A percentile compares a stretch with the other conserved stretches of the same genome.
These are phyloP conservation scores for Xylaria cubensis DNA, from an alignment of 495 filamentous ascomycete species.

Conservation along the genomic window DNA sequence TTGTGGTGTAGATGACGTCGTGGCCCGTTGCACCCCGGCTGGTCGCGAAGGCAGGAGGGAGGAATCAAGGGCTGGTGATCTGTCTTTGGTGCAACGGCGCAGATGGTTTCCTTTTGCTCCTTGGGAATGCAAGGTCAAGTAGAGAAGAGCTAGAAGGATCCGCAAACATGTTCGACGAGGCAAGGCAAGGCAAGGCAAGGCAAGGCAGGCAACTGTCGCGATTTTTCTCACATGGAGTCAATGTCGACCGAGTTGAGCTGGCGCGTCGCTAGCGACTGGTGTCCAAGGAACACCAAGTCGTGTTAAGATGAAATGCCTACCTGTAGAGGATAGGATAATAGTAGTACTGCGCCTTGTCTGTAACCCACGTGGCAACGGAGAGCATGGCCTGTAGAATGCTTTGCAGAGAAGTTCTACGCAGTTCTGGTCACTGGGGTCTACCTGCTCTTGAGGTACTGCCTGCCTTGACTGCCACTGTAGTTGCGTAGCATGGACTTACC, in stretches of 20 bases:
- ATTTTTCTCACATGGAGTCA: slow-evolving; percentile 41
- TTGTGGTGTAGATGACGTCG: slow-evolving; percentile 50
- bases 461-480: neutral
- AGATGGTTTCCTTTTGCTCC: slow-evolving; percentile 42
- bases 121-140: slow-evolving; percentile 38
- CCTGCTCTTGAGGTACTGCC: neutral
- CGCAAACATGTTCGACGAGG: slow-evolving; percentile 45
- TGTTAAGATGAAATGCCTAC: neutral
- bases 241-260: slow-evolving; percentile 19
- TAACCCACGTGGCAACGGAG: slow-evolving; percentile 17
- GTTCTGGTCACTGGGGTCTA: neutral
- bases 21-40: slow-evolving; percentile 1
- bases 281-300: neutral
- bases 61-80: slow-evolving; percentile 26
- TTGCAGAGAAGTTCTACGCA: neutral
- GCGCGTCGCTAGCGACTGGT: neutral
- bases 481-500: neutral
- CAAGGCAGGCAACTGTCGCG: slow-evolving; percentile 32
- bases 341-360: neutral
- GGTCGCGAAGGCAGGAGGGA: slow-evolving; percentile 23
- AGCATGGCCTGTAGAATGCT: neutral
- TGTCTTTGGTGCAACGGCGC: slow-evolving; percentile 4
- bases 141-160: slow-evolving; percentile 39
- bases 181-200: slow-evolving; percentile 31
- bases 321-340: neutral